Evolutionary conservation across 495 filamentous ascomycete genomes (phyloP).

Genomic region (Hypomontagnella submonticulosa): DNA sequence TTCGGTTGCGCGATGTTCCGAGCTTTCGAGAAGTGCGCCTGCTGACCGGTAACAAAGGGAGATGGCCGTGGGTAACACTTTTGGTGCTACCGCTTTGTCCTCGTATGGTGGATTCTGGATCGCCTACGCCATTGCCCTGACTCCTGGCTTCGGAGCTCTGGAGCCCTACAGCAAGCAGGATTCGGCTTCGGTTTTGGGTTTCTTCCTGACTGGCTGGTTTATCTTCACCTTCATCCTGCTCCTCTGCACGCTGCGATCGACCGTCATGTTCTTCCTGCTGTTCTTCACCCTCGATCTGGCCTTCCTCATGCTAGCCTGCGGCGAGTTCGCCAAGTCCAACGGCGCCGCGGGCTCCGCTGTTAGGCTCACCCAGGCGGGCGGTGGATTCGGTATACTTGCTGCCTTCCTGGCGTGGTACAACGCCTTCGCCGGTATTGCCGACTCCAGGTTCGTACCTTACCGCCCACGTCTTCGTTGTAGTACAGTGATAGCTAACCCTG

Average conservation of each 20-base stretch:
- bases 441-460: slow-evolving; percentile 72
- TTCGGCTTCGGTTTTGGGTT: slow-evolving; percentile 72
- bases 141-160: slow-evolving; percentile 76
- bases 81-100: slow-evolving; percentile 95
- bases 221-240: slow-evolving; percentile 94
- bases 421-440: slow-evolving; percentile 92
- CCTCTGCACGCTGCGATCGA: slow-evolving; percentile 90
- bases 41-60: slow-evolving; percentile 70
- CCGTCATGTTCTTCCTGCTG: slow-evolving; percentile 93
- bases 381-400: slow-evolving; percentile 86
- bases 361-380: slow-evolving; percentile 78
- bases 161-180: slow-evolving; percentile 56
- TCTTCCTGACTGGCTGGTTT: slow-evolving; percentile 95
- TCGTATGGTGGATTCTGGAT: slow-evolving; percentile 99
- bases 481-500: slow-evolving; percentile 23
- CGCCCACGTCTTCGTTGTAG: not conserved
- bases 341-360: slow-evolving; percentile 31
- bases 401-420: slow-evolving; percentile 98
- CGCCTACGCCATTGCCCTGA: slow-evolving; percentile 87
- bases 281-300: slow-evolving; percentile 95
- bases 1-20: not conserved
- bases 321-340: slow-evolving; percentile 66
- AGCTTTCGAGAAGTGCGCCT: not conserved
- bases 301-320: slow-evolving; percentile 87
- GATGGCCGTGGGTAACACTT: slow-evolving; percentile 98